Evolutionary conservation across 2,329 filamentous ascomycete species (phyloP), one percentile per base, ranked within the genome.

Genomic region (Eutypella sp.): DNA sequence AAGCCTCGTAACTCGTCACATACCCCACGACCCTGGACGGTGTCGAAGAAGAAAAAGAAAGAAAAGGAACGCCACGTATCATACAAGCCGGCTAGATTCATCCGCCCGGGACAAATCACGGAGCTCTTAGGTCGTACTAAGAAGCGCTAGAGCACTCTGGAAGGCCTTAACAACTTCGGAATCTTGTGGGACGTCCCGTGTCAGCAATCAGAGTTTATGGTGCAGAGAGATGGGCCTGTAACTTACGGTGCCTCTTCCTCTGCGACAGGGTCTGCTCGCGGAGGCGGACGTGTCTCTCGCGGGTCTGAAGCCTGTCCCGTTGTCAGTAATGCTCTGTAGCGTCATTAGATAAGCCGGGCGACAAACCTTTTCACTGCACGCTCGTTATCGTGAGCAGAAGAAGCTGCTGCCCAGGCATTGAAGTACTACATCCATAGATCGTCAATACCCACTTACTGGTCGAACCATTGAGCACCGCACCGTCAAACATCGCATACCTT

Each of bases 221-320:
- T 18, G 40, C 51, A 62, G 38, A 65, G 52, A 18, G 36, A 38
- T 19, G 41, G 4, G 29, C 15, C 16, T 18, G 23, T 37, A 24
- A 69, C 86, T 70, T 70, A 95, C 90, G 88, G 58, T 96, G 90
- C 49, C 84, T 75, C 59, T 90, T 85, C 62, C 86, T 93, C 54
- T 84, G 76, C 44, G 82, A 80, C 46, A 95, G 73, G 22, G 74
- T 78, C 33, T 80, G 72, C 62, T 96, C 91, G 0, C 85, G 81
- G 37, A 89, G 73, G 50, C 85, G 81, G 24, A 95, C 88, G 62
- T 85, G 87, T 49, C 81, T 75, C 62, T 85, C 82, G 50, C 90
- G 82, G 2, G 91, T 96, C 59, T 85, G 86, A 39, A 96, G 74
- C 45, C 87, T 89, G 50, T 9, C 34, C 27, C 24, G 40, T 40